Evolutionary conservation across 2,329 filamentous ascomycete genomes (phyloP), one percentile per base, ranked within the genome.

Genomic region (Fusarium dlaminii): DNA sequence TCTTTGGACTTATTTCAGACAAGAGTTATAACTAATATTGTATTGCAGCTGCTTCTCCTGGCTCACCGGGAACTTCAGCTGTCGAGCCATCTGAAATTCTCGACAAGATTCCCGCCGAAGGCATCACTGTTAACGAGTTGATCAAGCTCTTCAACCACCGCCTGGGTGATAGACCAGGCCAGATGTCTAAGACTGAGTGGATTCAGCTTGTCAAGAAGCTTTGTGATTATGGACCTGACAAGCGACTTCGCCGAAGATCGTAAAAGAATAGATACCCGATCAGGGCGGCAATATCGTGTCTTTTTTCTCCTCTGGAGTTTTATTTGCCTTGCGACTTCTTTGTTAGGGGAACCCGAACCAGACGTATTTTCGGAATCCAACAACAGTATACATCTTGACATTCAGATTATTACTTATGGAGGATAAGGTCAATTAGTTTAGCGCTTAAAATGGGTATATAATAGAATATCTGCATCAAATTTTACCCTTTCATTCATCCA

Each of bases 401-500:
- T 32, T 39, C 42, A 60, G 43, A 46, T 34, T 30, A 62, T 36
- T 30, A 36, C 39, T 58, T 54, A 46, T n/a, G 32, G 45, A 30
- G 32, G 24, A 30, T 15, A 51, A 59, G 36, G 32, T 40, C 29
- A 45, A 60, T 27, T 58, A 63, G 37, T 43, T 61, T 30, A 65
- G 43, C 30, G 62, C 60, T 77, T 60, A 57, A 51, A 75, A 66
- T 55, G 76, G 76, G 77, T 79, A 78, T 79, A 75, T 72, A 68
- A 70, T 70, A 69, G 62, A 69, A 63, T 65, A 34, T 43, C 32
- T 70, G 24, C 61, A 65, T 60, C 30, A 69, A 68, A 66, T 45
- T 30, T 34, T 54, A 12, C 43, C 45, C 30, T 36, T 70, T 81
- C 88, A 96, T 82, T 95, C 94, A 84, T 98, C 96, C 92, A 97